Base-by-base conservation (phyloP, 148 eudicot species). In the Talinum fruticosum region DNA sequence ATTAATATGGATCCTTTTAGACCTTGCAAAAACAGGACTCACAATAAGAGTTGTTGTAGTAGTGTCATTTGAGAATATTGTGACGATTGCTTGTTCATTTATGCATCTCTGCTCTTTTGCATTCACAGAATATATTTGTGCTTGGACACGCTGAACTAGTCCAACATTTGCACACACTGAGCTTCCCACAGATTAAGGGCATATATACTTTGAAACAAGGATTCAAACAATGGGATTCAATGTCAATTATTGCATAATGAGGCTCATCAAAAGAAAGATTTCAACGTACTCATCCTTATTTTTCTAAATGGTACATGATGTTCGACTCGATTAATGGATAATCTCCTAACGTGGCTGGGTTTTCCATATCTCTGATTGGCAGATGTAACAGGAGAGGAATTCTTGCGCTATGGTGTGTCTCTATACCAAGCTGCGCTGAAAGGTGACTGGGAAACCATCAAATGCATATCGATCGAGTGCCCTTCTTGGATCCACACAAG, bases 341-440 rank as follows among this genome's bases (percentile, higher is more conserved):
- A 14, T 37, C 1, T 8, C 32, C 21, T 14, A n/a, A 12, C 14
- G 4, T 30, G 3, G 5, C 16, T 64, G 19, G 67, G 6, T 16
- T 7, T 29, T 38, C 7, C 7, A 21, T 29, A 6, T 15, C n/a
- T 21, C 12, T 4, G 29, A 65, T 13, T 76, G 70, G 29, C 16
- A 81, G 83, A 65, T 64, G 18, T 62, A 57, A 38, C 70, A 71
- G 72, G 83, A 18, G 51, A 71, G 6, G 76, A 65, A 23, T 79
- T 79, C 66, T 21, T 71, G n/a, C 7, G 3, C 34, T 33, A 62
- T 26, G 81, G 72, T 1, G 71, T 79, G 38, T 45, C 44, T 7
- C 34, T 79, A 5, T 72, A 79, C 64, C 71, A 35, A 65, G 81
- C 81, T 32, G 75, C 76, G 14, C 45, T 82, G 1, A n/a, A 28